Conservation (phyloP, 352 stramenopile species). For the Phytophthora macrochlamydospora region DNA sequence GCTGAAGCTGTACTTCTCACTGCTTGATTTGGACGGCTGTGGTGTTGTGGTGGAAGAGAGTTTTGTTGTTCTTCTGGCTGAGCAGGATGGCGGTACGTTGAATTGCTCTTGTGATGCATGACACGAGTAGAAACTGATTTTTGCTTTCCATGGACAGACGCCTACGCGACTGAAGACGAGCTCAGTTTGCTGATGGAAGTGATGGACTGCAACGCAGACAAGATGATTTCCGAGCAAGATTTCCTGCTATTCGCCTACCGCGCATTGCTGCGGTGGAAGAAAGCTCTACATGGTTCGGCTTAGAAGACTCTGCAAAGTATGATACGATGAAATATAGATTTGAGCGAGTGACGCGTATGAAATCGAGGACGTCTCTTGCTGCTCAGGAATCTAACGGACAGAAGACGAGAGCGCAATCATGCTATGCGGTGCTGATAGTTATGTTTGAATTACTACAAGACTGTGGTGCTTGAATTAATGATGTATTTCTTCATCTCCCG, state of each 20-base stretch:
- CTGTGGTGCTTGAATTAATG: too few species aligned
- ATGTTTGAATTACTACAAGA: too few species aligned
- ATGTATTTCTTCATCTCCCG: conserved; percentile 1
- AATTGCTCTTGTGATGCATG: background rate
- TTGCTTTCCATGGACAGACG: conserved; percentile 41
- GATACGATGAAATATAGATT: conserved; percentile 28
- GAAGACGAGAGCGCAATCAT: too few species aligned
- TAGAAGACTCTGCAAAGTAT: conserved; percentile 23
- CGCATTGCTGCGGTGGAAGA: conserved; percentile 70
- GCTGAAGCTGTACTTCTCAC: conserved; percentile 73
- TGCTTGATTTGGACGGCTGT: conserved; percentile 71
- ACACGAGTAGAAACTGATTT: too few species aligned
- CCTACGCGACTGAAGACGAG: conserved; percentile 85
- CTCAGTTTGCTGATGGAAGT: conserved; percentile 78
- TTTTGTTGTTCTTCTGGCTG: conserved; percentile 78
- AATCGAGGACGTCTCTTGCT: too few species aligned
- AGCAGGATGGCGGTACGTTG: conserved; percentile 78
- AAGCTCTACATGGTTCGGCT: conserved; percentile 36
- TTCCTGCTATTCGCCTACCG: conserved; percentile 86
- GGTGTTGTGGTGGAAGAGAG: conserved; percentile 81
- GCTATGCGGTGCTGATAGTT: too few species aligned
- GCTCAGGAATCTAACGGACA: too few species aligned
- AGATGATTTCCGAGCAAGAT: conserved; percentile 77
- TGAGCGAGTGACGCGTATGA: conserved; percentile 2
- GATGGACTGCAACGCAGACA: conserved; percentile 81